Conservation (phyloP, 331 rosid species). For the Dryas integrifolia region DNA sequence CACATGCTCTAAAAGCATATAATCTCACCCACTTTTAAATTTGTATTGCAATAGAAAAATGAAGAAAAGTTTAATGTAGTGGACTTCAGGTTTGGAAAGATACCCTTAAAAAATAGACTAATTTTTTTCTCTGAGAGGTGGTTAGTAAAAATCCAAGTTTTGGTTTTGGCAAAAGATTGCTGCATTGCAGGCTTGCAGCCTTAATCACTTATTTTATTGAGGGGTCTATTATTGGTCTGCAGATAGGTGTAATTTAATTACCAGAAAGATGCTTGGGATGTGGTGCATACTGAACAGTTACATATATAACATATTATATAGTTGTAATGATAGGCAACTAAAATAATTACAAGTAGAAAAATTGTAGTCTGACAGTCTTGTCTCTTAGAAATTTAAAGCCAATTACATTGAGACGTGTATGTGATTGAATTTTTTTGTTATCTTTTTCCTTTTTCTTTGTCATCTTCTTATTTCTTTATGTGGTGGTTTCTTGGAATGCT, state of each 20-base stretch:
- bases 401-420: constrained; percentile 55
- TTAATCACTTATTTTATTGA: constrained; percentile 36
- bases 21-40: constrained; percentile 41
- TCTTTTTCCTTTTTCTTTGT: constrained; percentile 22
- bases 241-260: constrained; percentile 54
- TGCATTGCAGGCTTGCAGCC: constrained; percentile 30
- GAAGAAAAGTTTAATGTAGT: constrained; percentile 37
- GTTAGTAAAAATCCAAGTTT: constrained; percentile 66
- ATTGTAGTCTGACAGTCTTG: constrained; percentile 52
- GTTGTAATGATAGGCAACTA: constrained; percentile 18
- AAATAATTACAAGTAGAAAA: constrained; percentile 17
- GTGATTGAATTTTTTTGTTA: constrained; percentile 27
- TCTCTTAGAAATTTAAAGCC: constrained; percentile 38
- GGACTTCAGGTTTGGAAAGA: constrained; percentile 91
- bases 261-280: constrained; percentile 81
- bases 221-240: constrained; percentile 61
- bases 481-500: neutral
- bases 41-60: constrained; percentile 28
- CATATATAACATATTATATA: constrained; percentile 14
- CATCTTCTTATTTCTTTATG: constrained; percentile 23
- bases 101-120: constrained; percentile 35
- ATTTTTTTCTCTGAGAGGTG: constrained; percentile 36
- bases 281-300: constrained; percentile 53
- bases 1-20: neutral
- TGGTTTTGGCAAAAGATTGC: constrained; percentile 54